A percentile compares a stretch with the other conserved stretches of the same genome.
phyloP scores from a whole-genome alignment of 2,329 filamentous ascomycete genomes.

The Triangularia setosa region DNA sequence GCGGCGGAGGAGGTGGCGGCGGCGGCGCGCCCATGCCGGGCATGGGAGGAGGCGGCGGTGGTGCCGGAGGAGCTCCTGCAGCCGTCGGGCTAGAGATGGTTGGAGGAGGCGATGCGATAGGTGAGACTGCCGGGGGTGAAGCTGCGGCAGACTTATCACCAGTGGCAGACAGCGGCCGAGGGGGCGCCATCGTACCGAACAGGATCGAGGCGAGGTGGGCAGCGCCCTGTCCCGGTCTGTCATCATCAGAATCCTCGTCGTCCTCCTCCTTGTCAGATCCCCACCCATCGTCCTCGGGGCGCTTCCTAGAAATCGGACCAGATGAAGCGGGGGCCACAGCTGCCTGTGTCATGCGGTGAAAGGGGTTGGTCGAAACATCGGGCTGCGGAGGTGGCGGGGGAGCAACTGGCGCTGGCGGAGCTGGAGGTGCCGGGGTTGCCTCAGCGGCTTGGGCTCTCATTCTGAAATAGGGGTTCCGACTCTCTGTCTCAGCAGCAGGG shows the following conservation, averaged over 20 bases:
- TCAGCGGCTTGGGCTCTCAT: constrained; percentile 72
- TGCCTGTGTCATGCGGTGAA: constrained; percentile 78
- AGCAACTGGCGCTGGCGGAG: constrained; percentile 41
- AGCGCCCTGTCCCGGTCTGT: constrained; percentile 74
- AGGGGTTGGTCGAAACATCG: constrained; percentile 84
- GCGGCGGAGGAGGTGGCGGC: constrained; percentile 37
- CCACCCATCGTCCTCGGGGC: constrained; percentile 69
- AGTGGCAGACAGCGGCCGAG: constrained; percentile 78
- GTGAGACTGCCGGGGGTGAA: constrained; percentile 35
- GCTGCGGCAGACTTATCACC: constrained; percentile 60
- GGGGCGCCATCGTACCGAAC: constrained; percentile 95
- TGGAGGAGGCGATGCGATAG: constrained; percentile 39
- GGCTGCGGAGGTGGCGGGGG: constrained; percentile 36
- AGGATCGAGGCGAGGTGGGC: constrained; percentile 91
- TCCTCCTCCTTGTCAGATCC: constrained; percentile 65
- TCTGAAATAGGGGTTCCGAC: constrained; percentile 92
- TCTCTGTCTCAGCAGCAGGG: constrained; percentile 65
- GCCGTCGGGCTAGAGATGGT: constrained; percentile 34
- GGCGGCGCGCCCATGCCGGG: constrained; percentile 29
- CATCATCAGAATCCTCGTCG: constrained; percentile 69
- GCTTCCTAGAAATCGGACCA: constrained; percentile 50
- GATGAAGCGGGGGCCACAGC: constrained; percentile 45
- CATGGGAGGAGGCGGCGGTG: constrained; percentile 30
- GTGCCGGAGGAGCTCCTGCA: constrained; percentile 29
- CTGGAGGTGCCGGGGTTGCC: constrained; percentile 42